A percentile compares a stretch with the other conserved stretches of the same genome.
phyloP scores from a whole-genome alignment of 2,329 filamentous ascomycete species.

The Colletotrichum orchidophilum region DNA sequence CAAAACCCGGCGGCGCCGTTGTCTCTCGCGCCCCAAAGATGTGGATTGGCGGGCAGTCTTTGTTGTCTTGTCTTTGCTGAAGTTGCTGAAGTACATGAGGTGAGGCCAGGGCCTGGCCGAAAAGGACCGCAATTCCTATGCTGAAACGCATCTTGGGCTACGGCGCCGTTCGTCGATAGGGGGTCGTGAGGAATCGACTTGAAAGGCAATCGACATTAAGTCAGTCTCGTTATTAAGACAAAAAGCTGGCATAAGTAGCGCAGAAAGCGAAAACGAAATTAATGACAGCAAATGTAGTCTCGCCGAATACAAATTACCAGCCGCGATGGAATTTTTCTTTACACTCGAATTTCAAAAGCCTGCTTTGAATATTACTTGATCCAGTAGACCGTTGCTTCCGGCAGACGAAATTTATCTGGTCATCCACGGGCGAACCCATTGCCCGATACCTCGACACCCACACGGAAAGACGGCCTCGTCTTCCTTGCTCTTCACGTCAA shows the following conservation, averaged over 20 bases:
- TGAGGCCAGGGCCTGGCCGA: constrained; percentile 21
- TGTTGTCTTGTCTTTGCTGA: constrained; percentile 2
- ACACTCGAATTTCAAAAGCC: neutral
- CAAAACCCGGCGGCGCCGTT: constrained; percentile 61
- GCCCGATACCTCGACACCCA: neutral
- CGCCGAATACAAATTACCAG: neutral
- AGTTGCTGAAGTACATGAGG: neutral
- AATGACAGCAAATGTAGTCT: neutral
- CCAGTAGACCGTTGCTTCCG: constrained; percentile 2
- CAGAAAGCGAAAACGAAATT: neutral
- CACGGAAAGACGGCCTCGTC: constrained; percentile 1
- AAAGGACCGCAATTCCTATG: constrained; percentile 7
- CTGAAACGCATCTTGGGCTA: constrained; percentile 21
- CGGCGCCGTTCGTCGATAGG: neutral
- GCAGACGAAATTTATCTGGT: neutral
- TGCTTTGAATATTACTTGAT: neutral
- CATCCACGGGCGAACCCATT: neutral
- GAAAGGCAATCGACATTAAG: constrained; percentile 3
- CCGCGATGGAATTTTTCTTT: neutral
- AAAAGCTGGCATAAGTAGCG: neutral
- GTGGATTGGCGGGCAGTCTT: constrained; percentile 51
- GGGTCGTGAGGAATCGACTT: neutral
- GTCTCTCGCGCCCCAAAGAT: constrained; percentile 59
- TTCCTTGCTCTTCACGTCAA: neutral
- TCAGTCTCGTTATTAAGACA: neutral